Evolutionary conservation across 139 green algal species (phyloP).

Genomic region (Chlamydomonas sp.): DNA sequence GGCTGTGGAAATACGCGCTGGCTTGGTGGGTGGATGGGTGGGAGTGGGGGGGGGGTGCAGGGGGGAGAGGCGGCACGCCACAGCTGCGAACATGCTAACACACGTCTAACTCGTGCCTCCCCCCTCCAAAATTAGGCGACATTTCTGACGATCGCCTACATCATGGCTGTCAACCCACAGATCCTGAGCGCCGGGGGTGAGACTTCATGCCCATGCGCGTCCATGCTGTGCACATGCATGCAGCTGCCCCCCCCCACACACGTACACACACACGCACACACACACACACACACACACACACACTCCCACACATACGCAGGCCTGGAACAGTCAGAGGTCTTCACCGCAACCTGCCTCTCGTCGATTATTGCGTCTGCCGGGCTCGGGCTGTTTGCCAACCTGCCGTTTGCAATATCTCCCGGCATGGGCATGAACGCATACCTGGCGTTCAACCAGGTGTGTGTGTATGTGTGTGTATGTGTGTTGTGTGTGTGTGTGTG

Average conservation of each 20-base stretch:
- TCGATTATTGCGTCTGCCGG: constrained; percentile 54
- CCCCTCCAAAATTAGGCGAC: too few relatives aligned
- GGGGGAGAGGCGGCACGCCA: too few relatives aligned
- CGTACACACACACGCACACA: constrained; percentile 26
- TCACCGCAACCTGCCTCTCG: constrained; percentile 56
- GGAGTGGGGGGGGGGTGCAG: too few relatives aligned
- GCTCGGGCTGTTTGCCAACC: constrained; percentile 58
- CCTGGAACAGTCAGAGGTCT: too few relatives aligned
- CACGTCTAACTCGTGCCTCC: too few relatives aligned
- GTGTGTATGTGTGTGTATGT: too few relatives aligned
- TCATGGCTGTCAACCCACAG: constrained; percentile 19
- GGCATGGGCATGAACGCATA: constrained; percentile 9
- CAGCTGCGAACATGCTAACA: too few relatives aligned
- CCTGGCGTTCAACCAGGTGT: constrained; percentile 12
- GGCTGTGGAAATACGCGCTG: neutral
- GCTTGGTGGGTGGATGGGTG: too few relatives aligned
- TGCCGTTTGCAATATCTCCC: constrained; percentile 16
- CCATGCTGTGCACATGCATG: neutral
- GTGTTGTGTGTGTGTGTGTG: too few relatives aligned
- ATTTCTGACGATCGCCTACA: constrained; percentile 29
- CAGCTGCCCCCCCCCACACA: constrained; percentile 10
- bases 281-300: too few relatives aligned
- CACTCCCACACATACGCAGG: too few relatives aligned
- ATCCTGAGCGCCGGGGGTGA: constrained; percentile 17
- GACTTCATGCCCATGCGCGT: neutral